These are phyloP conservation scores for Laburnicola sp. DNA, from an alignment of 2,329 filamentous ascomycete genomes.

Conservation along the genomic window DNA sequence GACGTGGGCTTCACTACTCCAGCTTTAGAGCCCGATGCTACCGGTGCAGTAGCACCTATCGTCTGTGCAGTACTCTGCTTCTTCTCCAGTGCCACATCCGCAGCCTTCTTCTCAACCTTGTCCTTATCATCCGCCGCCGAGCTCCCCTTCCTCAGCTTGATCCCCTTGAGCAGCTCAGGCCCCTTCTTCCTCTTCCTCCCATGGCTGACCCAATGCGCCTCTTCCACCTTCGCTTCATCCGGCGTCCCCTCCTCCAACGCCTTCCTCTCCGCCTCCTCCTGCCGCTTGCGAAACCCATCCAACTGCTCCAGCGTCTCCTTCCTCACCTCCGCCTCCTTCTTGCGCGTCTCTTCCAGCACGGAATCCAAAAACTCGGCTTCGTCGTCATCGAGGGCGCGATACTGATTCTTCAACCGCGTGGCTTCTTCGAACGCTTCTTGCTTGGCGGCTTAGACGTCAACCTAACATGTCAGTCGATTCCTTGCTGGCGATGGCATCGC, in stretches of 20 bases:
- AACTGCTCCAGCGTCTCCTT: slow-evolving; percentile 63
- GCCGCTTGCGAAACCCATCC: slow-evolving; percentile 61
- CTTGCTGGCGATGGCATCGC: neutral
- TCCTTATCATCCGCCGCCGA: slow-evolving; percentile 16
- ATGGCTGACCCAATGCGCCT: slow-evolving; percentile 54
- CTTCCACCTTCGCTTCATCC: slow-evolving; percentile 44
- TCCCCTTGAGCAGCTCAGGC: slow-evolving; percentile 45
- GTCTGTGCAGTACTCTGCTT: neutral
- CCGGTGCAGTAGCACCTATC: slow-evolving; percentile 6
- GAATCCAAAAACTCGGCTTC: slow-evolving; percentile 74
- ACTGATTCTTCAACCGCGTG: slow-evolving; percentile 72
- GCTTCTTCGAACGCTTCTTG: slow-evolving; percentile 80
- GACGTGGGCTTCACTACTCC: slow-evolving; percentile 11
- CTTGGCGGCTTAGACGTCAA: slow-evolving; percentile 64
- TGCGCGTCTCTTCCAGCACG: slow-evolving; percentile 59
- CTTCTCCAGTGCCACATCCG: slow-evolving; percentile 9
- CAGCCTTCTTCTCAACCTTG: slow-evolving; percentile 2
- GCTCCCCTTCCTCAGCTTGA: slow-evolving; percentile 50
- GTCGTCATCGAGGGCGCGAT: slow-evolving; percentile 75
- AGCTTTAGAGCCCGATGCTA: neutral
- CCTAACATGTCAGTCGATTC: slow-evolving; percentile 38
- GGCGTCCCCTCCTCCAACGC: slow-evolving; percentile 46
- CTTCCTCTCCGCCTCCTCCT: slow-evolving; percentile 61
- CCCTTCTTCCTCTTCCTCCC: slow-evolving; percentile 58
- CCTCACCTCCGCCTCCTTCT: slow-evolving; percentile 59